phyloP scores from a whole-genome alignment of 495 filamentous ascomycete genomes.

The Tuber borchii region DNA sequence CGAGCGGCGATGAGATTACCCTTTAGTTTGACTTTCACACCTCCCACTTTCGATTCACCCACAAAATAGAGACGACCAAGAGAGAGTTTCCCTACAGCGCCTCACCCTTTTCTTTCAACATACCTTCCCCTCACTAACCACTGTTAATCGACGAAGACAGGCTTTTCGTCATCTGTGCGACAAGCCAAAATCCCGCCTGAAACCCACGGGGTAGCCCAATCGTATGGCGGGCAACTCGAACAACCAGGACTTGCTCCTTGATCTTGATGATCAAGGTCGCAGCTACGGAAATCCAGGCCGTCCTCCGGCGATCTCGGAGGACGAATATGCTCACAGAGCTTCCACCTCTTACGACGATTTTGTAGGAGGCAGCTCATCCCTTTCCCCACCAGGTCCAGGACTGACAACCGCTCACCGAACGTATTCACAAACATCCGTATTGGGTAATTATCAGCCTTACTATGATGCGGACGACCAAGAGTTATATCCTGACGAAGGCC shows the following conservation, averaged over 20 bases:
- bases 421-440: slow-evolving; percentile 77
- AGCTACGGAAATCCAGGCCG: slow-evolving; percentile 41
- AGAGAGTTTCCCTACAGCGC: slow-evolving; percentile 22
- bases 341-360: slow-evolving; percentile 94
- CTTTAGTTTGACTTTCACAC: slow-evolving; percentile 19
- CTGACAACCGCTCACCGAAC: slow-evolving; percentile 44
- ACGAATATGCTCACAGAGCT: slow-evolving; percentile 53
- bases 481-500: slow-evolving; percentile 65
- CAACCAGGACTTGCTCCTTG: slow-evolving; percentile 40
- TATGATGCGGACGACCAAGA: slow-evolving; percentile 64
- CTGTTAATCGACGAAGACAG: slow-evolving; percentile 11
- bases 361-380: slow-evolving; percentile 53
- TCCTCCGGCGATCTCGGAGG: slow-evolving; percentile 30
- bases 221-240: slow-evolving; percentile 41
- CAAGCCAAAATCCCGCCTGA: slow-evolving; percentile 26
- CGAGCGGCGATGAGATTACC: slow-evolving; percentile 34
- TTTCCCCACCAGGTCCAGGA: slow-evolving; percentile 24
- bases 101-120: slow-evolving; percentile 17
- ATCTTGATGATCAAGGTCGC: slow-evolving; percentile 41
- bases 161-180: slow-evolving; percentile 10
- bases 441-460: slow-evolving; percentile 84
- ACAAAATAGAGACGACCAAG: slow-evolving; percentile 19
- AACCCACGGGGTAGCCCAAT: slow-evolving; percentile 21
- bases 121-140: slow-evolving; percentile 7
- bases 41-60: slow-evolving; percentile 17